Conservation (phyloP, 176 grass and related monocot genomes). For the Saccharum spontaneum region DNA sequence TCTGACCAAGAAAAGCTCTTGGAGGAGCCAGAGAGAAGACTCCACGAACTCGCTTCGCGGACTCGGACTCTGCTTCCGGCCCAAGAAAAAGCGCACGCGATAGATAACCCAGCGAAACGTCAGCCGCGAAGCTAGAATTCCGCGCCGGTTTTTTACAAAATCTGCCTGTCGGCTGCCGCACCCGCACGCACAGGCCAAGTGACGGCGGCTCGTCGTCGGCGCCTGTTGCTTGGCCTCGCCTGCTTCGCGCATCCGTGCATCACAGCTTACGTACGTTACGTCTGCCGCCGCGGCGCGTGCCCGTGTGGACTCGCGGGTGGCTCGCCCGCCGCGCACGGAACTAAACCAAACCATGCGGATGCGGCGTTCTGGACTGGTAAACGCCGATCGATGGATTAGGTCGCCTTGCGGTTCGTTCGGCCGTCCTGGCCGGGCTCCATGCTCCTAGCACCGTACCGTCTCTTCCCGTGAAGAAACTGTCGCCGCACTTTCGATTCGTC, state of each 20-base stretch:
- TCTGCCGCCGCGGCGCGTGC: slow-evolving; percentile 5
- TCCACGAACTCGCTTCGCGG: slow-evolving; percentile 19
- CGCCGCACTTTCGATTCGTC: slow-evolving; percentile 30
- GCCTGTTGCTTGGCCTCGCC: slow-evolving; percentile 6
- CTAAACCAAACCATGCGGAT: not conserved
- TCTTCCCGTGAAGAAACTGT: slow-evolving; percentile 30
- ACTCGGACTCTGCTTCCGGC: not conserved
- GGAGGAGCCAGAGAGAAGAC: not conserved
- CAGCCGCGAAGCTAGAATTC: not conserved
- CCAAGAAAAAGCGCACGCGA: slow-evolving; percentile 22
- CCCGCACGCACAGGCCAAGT: not conserved
- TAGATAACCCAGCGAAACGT: too few species aligned
- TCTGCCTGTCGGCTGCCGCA: not conserved
- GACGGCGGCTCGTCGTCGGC: slow-evolving; percentile 13
- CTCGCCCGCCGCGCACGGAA: not conserved
- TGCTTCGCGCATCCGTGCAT: slow-evolving; percentile 28
- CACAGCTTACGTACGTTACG: slow-evolving; percentile 19
- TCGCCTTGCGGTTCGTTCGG: not conserved
- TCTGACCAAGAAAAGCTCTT: not conserved
- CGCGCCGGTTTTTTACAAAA: not conserved
- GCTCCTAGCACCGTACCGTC: not conserved
- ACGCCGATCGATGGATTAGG: not conserved
- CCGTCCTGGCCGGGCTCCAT: not conserved
- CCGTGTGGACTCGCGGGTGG: not conserved
- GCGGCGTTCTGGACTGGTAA: not conserved